Evolutionary conservation across 2,329 filamentous ascomycete species (phyloP).

Genomic region (Teratosphaeriaceae sp.): DNA sequence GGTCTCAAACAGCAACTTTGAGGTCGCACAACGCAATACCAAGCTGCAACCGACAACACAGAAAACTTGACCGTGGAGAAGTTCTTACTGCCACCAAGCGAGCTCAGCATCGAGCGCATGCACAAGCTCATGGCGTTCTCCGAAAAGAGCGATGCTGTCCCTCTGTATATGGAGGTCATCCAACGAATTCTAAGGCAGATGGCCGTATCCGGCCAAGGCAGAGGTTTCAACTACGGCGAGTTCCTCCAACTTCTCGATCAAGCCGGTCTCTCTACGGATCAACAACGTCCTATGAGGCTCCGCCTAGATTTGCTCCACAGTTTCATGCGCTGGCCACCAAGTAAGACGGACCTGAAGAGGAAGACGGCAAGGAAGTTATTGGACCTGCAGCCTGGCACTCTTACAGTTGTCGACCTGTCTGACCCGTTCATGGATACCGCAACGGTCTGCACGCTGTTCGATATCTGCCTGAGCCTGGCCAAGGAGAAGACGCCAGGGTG

Average conservation of each 20-base stretch:
- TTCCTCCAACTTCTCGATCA: neutral
- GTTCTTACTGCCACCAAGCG: conserved; percentile 41
- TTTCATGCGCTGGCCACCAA: neutral
- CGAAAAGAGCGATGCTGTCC: conserved; percentile 33
- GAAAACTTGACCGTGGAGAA: conserved; percentile 40
- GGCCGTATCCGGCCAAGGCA: neutral
- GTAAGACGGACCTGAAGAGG: neutral
- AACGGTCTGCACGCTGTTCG: conserved; percentile 65
- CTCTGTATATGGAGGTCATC: conserved; percentile 42
- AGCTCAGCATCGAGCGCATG: conserved; percentile 49
- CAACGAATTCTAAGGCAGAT: neutral
- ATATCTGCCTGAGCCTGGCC: conserved; percentile 62
- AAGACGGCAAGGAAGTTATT: conserved; percentile 13
- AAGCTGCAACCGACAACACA: conserved; percentile 32
- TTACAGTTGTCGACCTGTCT: conserved; percentile 66
- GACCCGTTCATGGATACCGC: conserved; percentile 63
- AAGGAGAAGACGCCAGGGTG: conserved; percentile 10
- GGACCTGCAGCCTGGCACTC: conserved; percentile 37
- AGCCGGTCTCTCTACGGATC: neutral
- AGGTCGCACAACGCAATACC: conserved; percentile 39
- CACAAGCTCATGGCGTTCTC: conserved; percentile 49
- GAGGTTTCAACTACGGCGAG: neutral
- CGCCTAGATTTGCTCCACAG: neutral
- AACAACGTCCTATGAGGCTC: too few relatives aligned
- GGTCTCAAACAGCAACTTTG: conserved; percentile 46